These are phyloP conservation scores for Mallotus nudiflorus DNA, from an alignment of 345 rosid species.

Conservation along the genomic window DNA sequence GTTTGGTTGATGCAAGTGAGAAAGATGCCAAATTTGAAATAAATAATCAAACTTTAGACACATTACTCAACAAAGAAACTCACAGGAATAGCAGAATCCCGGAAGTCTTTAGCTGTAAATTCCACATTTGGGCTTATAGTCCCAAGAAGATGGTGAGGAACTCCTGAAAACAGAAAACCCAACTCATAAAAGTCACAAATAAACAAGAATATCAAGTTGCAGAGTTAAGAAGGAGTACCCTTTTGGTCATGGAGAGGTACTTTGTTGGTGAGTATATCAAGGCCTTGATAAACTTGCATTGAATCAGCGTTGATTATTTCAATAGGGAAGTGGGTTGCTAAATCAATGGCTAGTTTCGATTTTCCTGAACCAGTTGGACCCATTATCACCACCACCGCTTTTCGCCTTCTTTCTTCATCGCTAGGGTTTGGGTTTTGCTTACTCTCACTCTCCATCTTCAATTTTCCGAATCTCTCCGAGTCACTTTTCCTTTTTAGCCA, in stretches of 20 bases:
- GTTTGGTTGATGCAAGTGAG: background rate
- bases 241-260: constrained; percentile 64
- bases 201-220: background rate
- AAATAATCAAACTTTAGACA: background rate
- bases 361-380: constrained; percentile 95
- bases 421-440: constrained; percentile 40
- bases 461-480: background rate
- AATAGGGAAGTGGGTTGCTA: constrained; percentile 66
- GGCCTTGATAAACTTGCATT: constrained; percentile 88
- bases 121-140: constrained; percentile 60
- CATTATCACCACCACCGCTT: constrained; percentile 77
- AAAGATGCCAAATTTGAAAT: background rate
- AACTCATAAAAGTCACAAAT: background rate
- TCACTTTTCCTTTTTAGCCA: background rate
- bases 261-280: constrained; percentile 88
- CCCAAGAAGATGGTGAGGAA: constrained; percentile 86
- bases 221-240: constrained; percentile 31
- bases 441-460: constrained; percentile 28
- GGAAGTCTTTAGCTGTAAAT: constrained; percentile 75
- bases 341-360: constrained; percentile 80
- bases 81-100: constrained; percentile 69
- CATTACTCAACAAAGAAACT: constrained; percentile 37
- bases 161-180: constrained; percentile 45
- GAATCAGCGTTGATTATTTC: constrained; percentile 96
- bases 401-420: constrained; percentile 43